Evolutionary conservation across 768 basidiomycete species (phyloP).

Genomic region (Leccinum boreale): DNA sequence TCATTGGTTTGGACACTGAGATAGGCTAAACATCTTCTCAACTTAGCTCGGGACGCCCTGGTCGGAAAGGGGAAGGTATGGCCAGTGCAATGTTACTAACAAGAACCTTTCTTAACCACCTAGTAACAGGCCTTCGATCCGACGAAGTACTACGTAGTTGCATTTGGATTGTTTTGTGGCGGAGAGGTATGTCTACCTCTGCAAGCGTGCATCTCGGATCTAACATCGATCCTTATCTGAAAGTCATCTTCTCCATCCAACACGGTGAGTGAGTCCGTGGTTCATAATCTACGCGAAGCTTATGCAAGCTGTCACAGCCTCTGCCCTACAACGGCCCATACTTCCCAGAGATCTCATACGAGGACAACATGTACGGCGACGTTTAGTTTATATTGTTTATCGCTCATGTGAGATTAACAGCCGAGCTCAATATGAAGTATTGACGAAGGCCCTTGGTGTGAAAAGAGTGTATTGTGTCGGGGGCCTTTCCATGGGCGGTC

Average conservation of each 20-base stretch:
- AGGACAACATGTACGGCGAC: constrained; percentile 50
- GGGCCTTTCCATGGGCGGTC: constrained; percentile 61
- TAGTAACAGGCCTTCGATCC: constrained; percentile 45
- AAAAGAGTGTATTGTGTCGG: constrained; percentile 43
- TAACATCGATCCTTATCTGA: not conserved
- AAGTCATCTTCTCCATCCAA: constrained; percentile 61
- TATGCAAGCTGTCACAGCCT: constrained; percentile 33
- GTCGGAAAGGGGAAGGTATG: constrained; percentile 49
- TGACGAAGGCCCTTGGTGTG: constrained; percentile 45
- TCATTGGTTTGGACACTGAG: constrained; percentile 13
- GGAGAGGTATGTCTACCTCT: constrained; percentile 47
- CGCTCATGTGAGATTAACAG: constrained; percentile 26
- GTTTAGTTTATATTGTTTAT: not conserved
- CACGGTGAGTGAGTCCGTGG: constrained; percentile 37
- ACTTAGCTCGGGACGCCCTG: constrained; percentile 44
- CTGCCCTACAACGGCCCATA: constrained; percentile 56
- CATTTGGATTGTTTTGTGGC: constrained; percentile 55
- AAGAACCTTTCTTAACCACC: not conserved
- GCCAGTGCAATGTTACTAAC: not conserved
- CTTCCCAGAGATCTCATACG: constrained; percentile 54
- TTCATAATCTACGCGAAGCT: not conserved
- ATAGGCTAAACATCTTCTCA: constrained; percentile 27
- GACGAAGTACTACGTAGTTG: constrained; percentile 50
- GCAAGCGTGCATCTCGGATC: not conserved
- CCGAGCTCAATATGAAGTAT: constrained; percentile 52